Evolutionary conservation across 768 basidiomycete species (phyloP), one percentile per base, ranked within the genome.

Genomic region (Xerocomellus intermedius): DNA sequence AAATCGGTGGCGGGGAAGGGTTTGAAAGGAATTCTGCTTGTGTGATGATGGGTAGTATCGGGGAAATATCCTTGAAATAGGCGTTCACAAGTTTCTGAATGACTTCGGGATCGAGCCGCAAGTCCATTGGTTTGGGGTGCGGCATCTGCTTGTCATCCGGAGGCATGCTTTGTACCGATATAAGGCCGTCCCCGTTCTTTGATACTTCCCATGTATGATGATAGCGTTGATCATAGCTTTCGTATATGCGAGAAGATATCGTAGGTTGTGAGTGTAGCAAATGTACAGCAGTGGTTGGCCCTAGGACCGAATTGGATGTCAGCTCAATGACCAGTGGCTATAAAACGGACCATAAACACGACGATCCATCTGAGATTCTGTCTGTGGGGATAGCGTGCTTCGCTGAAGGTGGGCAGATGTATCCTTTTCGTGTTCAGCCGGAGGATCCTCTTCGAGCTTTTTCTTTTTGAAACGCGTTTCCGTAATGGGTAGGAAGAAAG

Each of bases 391-490:
- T 10, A 67, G 66, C 24, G 78, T 76, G 52, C 65, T 70, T 51
- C 56, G 62, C 19, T 69, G 71, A 26, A 66, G 56, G 36, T 71
- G 69, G 4, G 39, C 22, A 22, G 67, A 55, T 46, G 66, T 67
- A 17, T 73, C 71, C 45, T 66, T 73, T 37, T 78, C 77, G 60
- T 70, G 69, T 45, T 73, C 68, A 10, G 59, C 71, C 0, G 74
- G 73, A 2, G 76, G 73, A 48, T 89, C 89, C 63, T 91, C 86
- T 64, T 94, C 89, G 42, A 85, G 54, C 61, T 89, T 88, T 76
- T 94, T 94, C 78, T 97, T 97, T 77, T 98, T 98, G 81, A 98
- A 99, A 19, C 97, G 87, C 0, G 97, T 99, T 72, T 98, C 97
- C 10, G 96, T 93, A 63, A 99, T 99, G 38, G 97, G 97, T 13